A percentile compares a stretch with the other conserved stretches of the same genome.
Conservation (phyloP, 768 basidiomycete species). For the Boletus vinaceobasis region DNA sequence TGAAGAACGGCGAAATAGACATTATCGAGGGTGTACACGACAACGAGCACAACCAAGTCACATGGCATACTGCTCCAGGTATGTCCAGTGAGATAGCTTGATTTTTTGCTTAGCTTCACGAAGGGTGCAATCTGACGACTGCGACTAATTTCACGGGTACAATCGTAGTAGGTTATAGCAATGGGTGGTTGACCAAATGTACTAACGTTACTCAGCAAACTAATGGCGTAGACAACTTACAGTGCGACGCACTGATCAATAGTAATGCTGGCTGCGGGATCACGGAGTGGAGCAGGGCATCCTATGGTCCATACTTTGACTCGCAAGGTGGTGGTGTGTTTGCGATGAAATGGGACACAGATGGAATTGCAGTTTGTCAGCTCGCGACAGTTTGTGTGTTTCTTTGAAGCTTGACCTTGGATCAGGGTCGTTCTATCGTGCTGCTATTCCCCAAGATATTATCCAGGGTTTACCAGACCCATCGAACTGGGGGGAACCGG, state of each 20-base stretch:
- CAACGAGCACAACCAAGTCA: conserved; percentile 80
- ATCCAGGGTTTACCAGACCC: conserved; percentile 59
- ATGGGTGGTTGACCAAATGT: not conserved
- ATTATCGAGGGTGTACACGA: conserved; percentile 85
- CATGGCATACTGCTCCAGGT: conserved; percentile 74
- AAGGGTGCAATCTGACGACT: conserved; percentile 58
- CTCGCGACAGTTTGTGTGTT: not conserved
- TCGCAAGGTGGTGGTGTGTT: conserved; percentile 79
- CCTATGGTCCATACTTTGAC: conserved; percentile 83
- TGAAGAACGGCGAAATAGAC: conserved; percentile 75
- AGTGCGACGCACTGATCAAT: conserved; percentile 52
- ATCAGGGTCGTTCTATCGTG: conserved; percentile 80
- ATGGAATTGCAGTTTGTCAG: conserved; percentile 73
- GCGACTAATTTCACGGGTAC: conserved; percentile 59
- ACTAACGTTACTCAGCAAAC: conserved; percentile 34
- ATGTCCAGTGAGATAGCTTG: not conserved
- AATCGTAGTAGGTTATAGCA: conserved; percentile 48
- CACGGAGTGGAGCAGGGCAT: conserved; percentile 75
- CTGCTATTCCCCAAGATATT: conserved; percentile 70
- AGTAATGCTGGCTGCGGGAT: conserved; percentile 75
- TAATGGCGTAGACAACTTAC: conserved; percentile 48
- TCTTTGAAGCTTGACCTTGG: conserved; percentile 2
- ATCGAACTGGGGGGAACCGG: conserved; percentile 64
- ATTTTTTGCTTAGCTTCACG: conserved; percentile 1
- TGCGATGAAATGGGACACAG: conserved; percentile 86